A percentile compares a stretch with the other conserved stretches of the same genome.
phyloP scores from a whole-genome alignment of 257 asterid species.

The Solanum pimpinellifolium region DNA sequence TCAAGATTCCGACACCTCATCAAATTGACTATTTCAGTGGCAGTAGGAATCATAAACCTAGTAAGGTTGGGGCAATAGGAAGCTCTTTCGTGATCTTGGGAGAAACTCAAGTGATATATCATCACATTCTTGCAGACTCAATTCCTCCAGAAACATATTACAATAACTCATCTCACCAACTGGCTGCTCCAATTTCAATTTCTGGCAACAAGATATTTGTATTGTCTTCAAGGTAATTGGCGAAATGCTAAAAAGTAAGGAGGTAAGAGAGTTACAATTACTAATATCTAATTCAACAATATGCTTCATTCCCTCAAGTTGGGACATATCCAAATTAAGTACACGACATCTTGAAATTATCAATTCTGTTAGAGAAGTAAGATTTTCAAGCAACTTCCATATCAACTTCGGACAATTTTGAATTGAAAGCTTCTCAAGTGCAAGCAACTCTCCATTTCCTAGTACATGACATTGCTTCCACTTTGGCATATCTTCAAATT shows the following conservation, averaged over 20 bases:
- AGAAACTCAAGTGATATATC: background rate
- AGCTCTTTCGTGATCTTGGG: background rate
- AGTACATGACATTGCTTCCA: background rate
- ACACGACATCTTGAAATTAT: too few relatives aligned
- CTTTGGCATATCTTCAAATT: background rate
- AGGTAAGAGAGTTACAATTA: background rate
- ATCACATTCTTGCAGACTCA: fast-evolving
- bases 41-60: background rate
- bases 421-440: too few relatives aligned
- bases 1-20: background rate
- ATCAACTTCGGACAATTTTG: too few relatives aligned
- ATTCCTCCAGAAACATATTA: background rate
- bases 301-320: background rate
- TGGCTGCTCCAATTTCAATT: background rate
- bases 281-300: background rate
- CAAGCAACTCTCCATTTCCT: background rate
- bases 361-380: too few relatives aligned
- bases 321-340: background rate
- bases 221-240: background rate
- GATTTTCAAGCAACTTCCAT: too few relatives aligned
- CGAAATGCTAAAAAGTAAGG: background rate
- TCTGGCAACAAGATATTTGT: fast-evolving
- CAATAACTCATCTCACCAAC: too few relatives aligned
- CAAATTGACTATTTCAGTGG: background rate
- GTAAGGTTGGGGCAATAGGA: background rate